phyloP scores from a whole-genome alignment of 2,329 filamentous ascomycete species.

The Penicillium psychrosexuale region DNA sequence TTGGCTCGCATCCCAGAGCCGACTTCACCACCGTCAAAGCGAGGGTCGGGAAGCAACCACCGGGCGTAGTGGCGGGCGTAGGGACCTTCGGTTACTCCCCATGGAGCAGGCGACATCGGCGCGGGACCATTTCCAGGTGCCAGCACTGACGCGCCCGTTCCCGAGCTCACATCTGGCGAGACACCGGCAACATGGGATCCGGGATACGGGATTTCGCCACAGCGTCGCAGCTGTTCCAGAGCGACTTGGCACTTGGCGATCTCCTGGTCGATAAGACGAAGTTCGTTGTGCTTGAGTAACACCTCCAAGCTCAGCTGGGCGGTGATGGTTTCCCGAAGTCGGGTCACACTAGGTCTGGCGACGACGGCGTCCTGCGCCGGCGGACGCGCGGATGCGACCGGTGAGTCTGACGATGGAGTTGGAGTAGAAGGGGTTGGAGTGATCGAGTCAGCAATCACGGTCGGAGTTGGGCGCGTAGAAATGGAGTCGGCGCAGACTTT shows the following conservation, averaged over 20 bases:
- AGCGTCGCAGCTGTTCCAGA: slow-evolving; percentile 88
- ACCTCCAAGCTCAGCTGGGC: slow-evolving; percentile 90
- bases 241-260: slow-evolving; percentile 92
- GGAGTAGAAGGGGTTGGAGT: slow-evolving; percentile 3
- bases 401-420: slow-evolving; percentile 8
- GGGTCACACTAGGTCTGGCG: slow-evolving; percentile 37
- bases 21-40: slow-evolving; percentile 66
- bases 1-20: slow-evolving; percentile 37
- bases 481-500: slow-evolving; percentile 32
- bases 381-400: slow-evolving; percentile 14
- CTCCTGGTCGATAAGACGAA: slow-evolving; percentile 92
- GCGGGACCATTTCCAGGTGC: slow-evolving; percentile 60
- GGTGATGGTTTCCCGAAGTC: slow-evolving; percentile 69
- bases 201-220: slow-evolving; percentile 87
- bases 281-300: slow-evolving; percentile 87
- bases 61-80: slow-evolving; percentile 92
- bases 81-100: slow-evolving; percentile 86
- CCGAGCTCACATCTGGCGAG: slow-evolving; percentile 67
- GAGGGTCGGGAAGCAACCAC: slow-evolving; percentile 87
- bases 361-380: slow-evolving; percentile 21
- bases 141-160: slow-evolving; percentile 68
- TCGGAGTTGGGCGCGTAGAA: slow-evolving; percentile 8
- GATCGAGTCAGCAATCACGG: slow-evolving; percentile 4
- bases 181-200: slow-evolving; percentile 58
- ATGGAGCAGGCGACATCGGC: slow-evolving; percentile 78